These are phyloP conservation scores for Rosa persica DNA, from an alignment of 306 rosid species.

Conservation along the genomic window DNA sequence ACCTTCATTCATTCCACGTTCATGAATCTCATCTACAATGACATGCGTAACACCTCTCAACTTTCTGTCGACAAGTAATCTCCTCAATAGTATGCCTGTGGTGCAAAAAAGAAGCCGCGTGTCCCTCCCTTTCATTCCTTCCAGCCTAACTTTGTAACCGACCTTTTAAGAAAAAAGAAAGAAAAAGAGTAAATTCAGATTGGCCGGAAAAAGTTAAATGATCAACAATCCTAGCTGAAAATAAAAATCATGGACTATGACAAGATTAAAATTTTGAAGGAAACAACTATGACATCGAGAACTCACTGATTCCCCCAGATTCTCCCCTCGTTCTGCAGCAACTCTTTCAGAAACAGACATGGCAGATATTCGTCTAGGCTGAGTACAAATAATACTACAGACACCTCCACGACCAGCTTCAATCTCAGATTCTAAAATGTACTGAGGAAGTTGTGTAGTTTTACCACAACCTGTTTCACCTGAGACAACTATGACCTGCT, in stretches of 20 bases:
- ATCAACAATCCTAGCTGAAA: neutral
- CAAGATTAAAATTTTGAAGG: neutral
- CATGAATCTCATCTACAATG: conserved; percentile 97
- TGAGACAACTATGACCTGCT: conserved; percentile 47
- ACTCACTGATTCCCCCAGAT: conserved; percentile 53
- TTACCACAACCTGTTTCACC: conserved; percentile 60
- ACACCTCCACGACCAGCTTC: conserved; percentile 47
- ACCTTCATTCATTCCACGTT: conserved; percentile 99
- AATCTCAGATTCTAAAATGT: conserved; percentile 49
- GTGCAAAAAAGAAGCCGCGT: conserved; percentile 98
- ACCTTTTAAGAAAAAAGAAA: conserved; percentile 48
- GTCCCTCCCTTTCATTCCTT: conserved; percentile 87
- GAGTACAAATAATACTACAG: conserved; percentile 53
- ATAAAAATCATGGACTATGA: neutral
- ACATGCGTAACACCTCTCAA: conserved; percentile 84
- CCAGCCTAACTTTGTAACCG: conserved; percentile 96
- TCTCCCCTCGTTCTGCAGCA: conserved; percentile 59
- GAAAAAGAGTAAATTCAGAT: neutral
- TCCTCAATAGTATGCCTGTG: conserved; percentile 88
- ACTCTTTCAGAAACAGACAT: conserved; percentile 58
- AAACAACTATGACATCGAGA: neutral
- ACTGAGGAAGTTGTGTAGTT: conserved; percentile 57
- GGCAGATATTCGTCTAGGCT: conserved; percentile 53
- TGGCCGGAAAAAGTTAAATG: neutral
- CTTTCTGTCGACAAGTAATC: conserved; percentile 86